Base-by-base conservation (phyloP, 192 early-diverging fungal genomes). In the Umbelopsis isabellina region DNA sequence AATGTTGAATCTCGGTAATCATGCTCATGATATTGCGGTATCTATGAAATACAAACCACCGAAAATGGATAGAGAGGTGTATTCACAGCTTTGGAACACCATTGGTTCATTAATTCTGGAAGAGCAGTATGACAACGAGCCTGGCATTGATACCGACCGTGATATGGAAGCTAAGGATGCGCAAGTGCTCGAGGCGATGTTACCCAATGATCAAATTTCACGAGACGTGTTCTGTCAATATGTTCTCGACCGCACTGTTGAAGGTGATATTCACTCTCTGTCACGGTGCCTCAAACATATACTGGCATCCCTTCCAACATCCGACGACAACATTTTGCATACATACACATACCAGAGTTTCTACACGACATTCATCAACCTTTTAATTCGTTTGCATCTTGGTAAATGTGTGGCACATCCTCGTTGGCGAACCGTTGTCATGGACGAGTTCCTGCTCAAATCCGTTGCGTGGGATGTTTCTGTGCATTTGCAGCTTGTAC, bases 211-310 rank as follows among this genome's bases (percentile, higher is more conserved):
- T 21, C 80, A 85, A 44, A 78, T 83, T 22, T 79, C 84, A 25
- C 75, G 84, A n/a, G 83, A 85, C 70, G 75, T 83, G 55, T 69
- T 79, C 66, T 81, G 76, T 8, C 84, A 86, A 30, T 86, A 86
- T 35, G 73, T 83, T 9, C 70, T 86, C 41, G 80, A 82, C 46
- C 76, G 76, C 21, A 58, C 72, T 0, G 4, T 61, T 1, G 74
- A 80, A 44, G 55, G 51, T 12, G 84, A 86, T 41, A 72, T 86
- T 3, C 51, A 70, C 21, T 72, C 79, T 11, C 61, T 86, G 9
- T 37, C 48, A 7, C 74, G 78, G 22, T 75, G 74, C 10, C 33
- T 86, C 6, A 82, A 82, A 2, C 51, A 65, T 9, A 75, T 86
- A 18, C 46, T 80, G 2, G 58, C 35, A 0, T 82, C 82, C 11